Evolutionary conservation across 2,329 filamentous ascomycete species (phyloP).

Genomic region (Diaporthe citri): DNA sequence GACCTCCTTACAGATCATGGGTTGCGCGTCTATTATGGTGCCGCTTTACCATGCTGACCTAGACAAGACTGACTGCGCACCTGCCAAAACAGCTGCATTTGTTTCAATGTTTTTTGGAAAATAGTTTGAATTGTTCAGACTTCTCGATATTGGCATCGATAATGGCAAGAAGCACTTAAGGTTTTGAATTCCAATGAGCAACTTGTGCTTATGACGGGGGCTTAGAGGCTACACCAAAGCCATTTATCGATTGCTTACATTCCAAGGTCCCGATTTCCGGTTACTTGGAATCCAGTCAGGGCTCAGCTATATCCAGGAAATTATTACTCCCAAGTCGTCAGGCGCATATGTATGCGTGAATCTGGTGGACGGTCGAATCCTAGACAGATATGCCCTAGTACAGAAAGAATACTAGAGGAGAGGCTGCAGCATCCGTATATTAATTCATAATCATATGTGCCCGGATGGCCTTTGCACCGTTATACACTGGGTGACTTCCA

Average conservation of each 20-base stretch:
- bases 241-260: not conserved
- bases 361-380: too few relatives aligned
- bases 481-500: conserved; percentile 31
- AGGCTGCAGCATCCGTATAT: not conserved
- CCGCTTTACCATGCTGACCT: too few relatives aligned
- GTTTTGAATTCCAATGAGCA: not conserved
- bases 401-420: not conserved
- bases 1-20: not conserved
- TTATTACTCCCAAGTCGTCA: not conserved
- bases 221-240: not conserved
- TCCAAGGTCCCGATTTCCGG: too few relatives aligned
- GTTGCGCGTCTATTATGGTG: too few relatives aligned
- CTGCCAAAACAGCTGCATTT: not conserved
- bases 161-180: not conserved
- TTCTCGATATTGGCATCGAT: not conserved
- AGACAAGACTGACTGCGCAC: too few relatives aligned
- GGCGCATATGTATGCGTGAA: not conserved
- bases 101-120: too few relatives aligned
- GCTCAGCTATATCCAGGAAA: not conserved
- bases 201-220: not conserved
- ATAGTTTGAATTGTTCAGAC: not conserved
- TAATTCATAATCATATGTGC: not conserved
- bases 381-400: too few relatives aligned
- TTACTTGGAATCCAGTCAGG: too few relatives aligned
- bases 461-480: not conserved